These are phyloP conservation scores for Fusarium siculi DNA, from an alignment of 2,329 filamentous ascomycete species.

Conservation along the genomic window DNA sequence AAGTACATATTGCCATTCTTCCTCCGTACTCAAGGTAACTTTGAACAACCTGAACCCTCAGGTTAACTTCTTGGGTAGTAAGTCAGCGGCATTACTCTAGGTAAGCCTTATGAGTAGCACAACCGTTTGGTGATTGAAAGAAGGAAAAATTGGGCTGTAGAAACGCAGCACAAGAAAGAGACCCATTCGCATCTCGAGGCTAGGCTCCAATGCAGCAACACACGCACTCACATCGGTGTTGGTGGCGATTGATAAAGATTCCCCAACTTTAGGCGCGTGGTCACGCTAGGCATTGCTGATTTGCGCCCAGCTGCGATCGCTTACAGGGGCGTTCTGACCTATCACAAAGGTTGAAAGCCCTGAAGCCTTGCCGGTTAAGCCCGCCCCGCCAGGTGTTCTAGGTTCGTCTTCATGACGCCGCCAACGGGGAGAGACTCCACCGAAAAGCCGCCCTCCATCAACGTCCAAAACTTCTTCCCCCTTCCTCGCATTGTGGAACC, in stretches of 20 bases:
- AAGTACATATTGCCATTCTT: not conserved
- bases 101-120: not conserved
- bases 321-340: slow-evolving; percentile 27
- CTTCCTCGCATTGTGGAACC: slow-evolving; percentile 40
- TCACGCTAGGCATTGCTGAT: slow-evolving; percentile 41
- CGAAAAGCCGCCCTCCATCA: slow-evolving; percentile 32
- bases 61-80: not conserved
- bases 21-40: not conserved
- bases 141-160: not conserved
- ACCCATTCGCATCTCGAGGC: not conserved
- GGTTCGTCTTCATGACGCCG: slow-evolving; percentile 38
- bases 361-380: slow-evolving; percentile 25
- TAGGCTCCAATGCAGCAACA: not conserved
- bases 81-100: not conserved
- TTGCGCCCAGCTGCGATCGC: slow-evolving; percentile 16
- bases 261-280: slow-evolving; percentile 28
- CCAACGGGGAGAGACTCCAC: slow-evolving; percentile 42
- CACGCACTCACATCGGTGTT: not conserved
- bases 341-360: slow-evolving; percentile 24
- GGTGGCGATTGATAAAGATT: slow-evolving; percentile 40
- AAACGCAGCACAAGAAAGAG: not conserved
- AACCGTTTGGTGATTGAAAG: not conserved
- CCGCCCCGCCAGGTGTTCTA: slow-evolving; percentile 6
- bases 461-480: slow-evolving; percentile 41
- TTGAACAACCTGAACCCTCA: not conserved